Evolutionary conservation across 2,329 filamentous ascomycete species (phyloP).

Genomic region (Penicillium sp.): DNA sequence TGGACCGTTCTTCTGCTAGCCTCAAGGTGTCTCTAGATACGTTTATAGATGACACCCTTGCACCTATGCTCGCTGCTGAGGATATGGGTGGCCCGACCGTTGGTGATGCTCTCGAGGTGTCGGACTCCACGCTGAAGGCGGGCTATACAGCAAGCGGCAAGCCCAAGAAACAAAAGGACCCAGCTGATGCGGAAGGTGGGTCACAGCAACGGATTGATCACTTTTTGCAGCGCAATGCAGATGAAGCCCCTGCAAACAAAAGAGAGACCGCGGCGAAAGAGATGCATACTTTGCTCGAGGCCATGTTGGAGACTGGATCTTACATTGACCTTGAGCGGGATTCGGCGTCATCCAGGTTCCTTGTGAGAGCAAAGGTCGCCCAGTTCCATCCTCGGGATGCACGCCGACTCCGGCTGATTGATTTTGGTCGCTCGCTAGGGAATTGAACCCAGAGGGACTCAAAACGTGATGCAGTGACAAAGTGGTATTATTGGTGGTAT

Average conservation of each 20-base stretch:
- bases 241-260: conserved; percentile 39
- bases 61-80: conserved; percentile 77
- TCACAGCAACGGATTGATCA: conserved; percentile 55
- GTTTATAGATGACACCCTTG: conserved; percentile 72
- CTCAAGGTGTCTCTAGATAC: conserved; percentile 65
- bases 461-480: neutral
- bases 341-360: conserved; percentile 55
- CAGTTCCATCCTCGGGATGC: conserved; percentile 59
- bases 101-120: conserved; percentile 69
- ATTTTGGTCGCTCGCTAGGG: conserved; percentile 49
- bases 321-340: conserved; percentile 54
- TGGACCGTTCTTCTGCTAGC: conserved; percentile 61
- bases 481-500: conserved; percentile 16
- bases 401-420: conserved; percentile 52
- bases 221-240: conserved; percentile 45
- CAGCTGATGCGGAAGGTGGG: conserved; percentile 29
- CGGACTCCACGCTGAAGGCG: conserved; percentile 54
- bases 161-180: conserved; percentile 40
- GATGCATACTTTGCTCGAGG: conserved; percentile 49
- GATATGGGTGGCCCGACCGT: conserved; percentile 81
- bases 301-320: conserved; percentile 48
- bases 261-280: conserved; percentile 51
- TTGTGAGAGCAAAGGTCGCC: conserved; percentile 57
- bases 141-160: conserved; percentile 58
- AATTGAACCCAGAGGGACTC: conserved; percentile 18